phyloP scores from a whole-genome alignment of 495 filamentous ascomycete species.

The Wilcoxina mikolae region DNA sequence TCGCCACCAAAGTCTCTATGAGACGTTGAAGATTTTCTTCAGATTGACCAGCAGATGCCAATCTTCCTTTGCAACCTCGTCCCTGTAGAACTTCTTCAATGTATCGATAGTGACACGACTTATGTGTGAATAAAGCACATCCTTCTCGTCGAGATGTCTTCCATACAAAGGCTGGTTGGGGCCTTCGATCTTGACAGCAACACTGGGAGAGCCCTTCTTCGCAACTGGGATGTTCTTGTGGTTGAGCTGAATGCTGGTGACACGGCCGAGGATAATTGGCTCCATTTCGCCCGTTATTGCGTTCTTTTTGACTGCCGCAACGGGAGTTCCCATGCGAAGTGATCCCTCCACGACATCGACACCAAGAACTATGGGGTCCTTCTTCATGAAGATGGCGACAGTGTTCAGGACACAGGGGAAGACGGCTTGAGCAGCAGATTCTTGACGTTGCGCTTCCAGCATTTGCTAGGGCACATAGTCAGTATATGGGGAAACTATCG shows the following conservation, averaged over 20 bases:
- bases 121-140: constrained; percentile 74
- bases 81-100: constrained; percentile 87
- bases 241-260: constrained; percentile 93
- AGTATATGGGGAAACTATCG: background rate
- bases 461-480: constrained; percentile 35
- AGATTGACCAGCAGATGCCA: constrained; percentile 80
- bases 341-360: constrained; percentile 88
- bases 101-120: constrained; percentile 79
- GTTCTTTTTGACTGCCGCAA: constrained; percentile 71
- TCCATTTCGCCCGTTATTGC: constrained; percentile 65
- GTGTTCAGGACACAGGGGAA: constrained; percentile 86
- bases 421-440: constrained; percentile 84
- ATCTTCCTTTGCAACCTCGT: constrained; percentile 84
- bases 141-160: constrained; percentile 86
- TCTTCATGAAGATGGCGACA: constrained; percentile 97
- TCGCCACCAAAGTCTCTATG: constrained; percentile 29
- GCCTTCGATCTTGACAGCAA: constrained; percentile 95
- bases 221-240: constrained; percentile 83
- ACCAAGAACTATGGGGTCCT: constrained; percentile 85
- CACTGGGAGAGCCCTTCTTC: constrained; percentile 92
- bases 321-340: constrained; percentile 70
- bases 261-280: constrained; percentile 72
- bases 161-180: constrained; percentile 90
- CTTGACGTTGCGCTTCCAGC: constrained; percentile 82
- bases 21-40: constrained; percentile 91